Conservation (phyloP, 441 rosid species). For the Capsella rubella region DNA sequence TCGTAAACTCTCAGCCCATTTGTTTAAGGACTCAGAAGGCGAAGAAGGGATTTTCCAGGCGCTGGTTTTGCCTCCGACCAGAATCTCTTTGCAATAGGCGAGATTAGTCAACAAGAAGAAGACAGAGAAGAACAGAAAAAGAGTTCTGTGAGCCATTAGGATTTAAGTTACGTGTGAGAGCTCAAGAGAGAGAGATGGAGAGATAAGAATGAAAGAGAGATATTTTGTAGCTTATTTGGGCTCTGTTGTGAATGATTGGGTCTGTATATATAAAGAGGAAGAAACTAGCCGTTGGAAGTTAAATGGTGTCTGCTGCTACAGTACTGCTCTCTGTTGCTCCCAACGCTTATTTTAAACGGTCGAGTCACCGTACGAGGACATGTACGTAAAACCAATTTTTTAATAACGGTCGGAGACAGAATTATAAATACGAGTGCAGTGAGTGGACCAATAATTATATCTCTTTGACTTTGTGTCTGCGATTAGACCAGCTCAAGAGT, state of each 20-base stretch:
- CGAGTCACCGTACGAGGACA: constrained; percentile 3
- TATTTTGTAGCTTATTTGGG: constrained; percentile 5
- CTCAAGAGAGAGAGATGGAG: not conserved
- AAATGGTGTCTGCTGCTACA: not conserved
- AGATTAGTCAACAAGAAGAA: constrained; percentile 19
- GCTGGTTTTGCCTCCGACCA: constrained; percentile 73
- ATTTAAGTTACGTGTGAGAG: not conserved
- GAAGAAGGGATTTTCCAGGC: constrained; percentile 87
- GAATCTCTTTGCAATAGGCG: constrained; percentile 50
- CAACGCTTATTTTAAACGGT: constrained; percentile 28
- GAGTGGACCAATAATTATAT: too few relatives aligned
- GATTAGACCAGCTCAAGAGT: too few relatives aligned
- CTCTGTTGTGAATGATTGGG: not conserved
- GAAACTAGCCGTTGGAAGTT: constrained; percentile 43
- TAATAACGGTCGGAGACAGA: constrained; percentile 36
- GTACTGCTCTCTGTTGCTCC: constrained; percentile 22
- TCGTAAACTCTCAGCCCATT: constrained; percentile 78
- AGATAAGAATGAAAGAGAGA: not conserved
- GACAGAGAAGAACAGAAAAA: constrained; percentile 12
- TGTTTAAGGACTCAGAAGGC: constrained; percentile 76
- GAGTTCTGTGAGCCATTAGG: constrained; percentile 35
- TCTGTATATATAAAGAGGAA: constrained; percentile 12
- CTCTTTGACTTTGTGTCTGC: not conserved
- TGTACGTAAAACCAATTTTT: not conserved
- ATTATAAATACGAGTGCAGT: not conserved